Evolutionary conservation across 495 filamentous ascomycete genomes (phyloP), one percentile per base, ranked within the genome.

Genomic region (Penicillium lagena): DNA sequence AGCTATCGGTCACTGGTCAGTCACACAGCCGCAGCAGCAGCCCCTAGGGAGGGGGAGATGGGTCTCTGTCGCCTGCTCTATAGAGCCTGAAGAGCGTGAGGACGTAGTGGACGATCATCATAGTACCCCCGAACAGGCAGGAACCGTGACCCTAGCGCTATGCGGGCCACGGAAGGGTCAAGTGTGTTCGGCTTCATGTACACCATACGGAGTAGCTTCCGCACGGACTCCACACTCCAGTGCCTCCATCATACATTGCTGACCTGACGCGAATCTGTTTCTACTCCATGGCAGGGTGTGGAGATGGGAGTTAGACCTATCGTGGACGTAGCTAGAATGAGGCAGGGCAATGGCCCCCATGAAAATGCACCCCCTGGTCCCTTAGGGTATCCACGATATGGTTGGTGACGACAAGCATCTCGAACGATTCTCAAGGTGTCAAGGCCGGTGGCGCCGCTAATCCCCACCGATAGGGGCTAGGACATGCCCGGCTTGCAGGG

Each of bases 101-200:
- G 29, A 32, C 34, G 36, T 31, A 39, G 48, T 22, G 31, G 43
- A 31, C 10, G 47, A 54, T 50, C 51, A 47, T 35, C 34, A 42
- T 37, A 43, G 12, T 22, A 6, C 22, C 22, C 38, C 33, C 15
- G 8, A 40, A 46, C 37, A n/a, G 42, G 34, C 27, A 47, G 29
- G 14, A 38, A 49, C 43, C 42, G 38, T 45, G 48, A 52, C 45
- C 40, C 30, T 22, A 29, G 37, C 17, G 27, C 38, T 39, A 49
- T 48, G 45, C 52, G 45, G 52, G 49, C 29, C 43, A 45, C 52
- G 37, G 52, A 30, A 49, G 44, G 48, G 45, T 51, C 39, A 22
- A 22, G 22, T 6, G 22, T 38, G 43, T 42, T 47, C 28, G 45
- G 39, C 45, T 42, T 47, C 45, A 48, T 55, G 48, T 55, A 52